Base-by-base conservation (phyloP, 805 yeast genomes). In the Hanseniaspora lachancei region DNA sequence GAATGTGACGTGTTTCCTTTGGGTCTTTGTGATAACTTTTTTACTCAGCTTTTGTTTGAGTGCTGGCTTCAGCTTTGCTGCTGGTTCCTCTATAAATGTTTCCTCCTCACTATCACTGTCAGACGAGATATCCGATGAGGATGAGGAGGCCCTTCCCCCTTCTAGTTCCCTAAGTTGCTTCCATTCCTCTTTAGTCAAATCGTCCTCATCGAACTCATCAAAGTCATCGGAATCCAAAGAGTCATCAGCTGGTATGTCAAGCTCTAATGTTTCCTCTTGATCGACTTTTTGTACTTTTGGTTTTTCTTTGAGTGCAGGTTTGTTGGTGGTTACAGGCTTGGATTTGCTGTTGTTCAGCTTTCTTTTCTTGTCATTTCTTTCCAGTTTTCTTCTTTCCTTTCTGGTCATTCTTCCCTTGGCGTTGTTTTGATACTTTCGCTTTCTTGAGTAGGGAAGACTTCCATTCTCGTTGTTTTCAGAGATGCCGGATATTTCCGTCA, bases 401-500 rank as follows among this genome's bases (percentile, higher is more conserved):
- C 79, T 68, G 7, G 71, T 65, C 1, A 69, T 40, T 34, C 49
- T 46, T 12, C 39, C 38, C n/a, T 34, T 29, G 35, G 62, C 65
- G 18, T 63, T 62, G 24, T 47, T 46, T 8, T 67, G 62, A 40
- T 61, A 62, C 61, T 71, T 68, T 62, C 69, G 68, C 66, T 73
- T 62, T 69, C 66, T 51, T 15, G 47, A 44, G 36, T 44, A 44
- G 5, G 47, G 47, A n/a, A 44, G 29, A n/a, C 36, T 44, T 29
- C 20, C 34, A 36, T 47, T 36, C 4, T 39, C 24, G 12, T 27
- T 35, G 24, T 18, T 34, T 3, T 18, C 27, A 12, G 27, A 8
- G 10, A 24, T 47, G 80, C 63, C 18, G 80, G 64, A 38, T 67
- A 61, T 1, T 81, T 82, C 1, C 85, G 85, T 23, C 80, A 67